Evolutionary conservation across 2,329 filamentous ascomycete species (phyloP), one percentile per base, ranked within the genome.

Genomic region (Thyridium curvatum): DNA sequence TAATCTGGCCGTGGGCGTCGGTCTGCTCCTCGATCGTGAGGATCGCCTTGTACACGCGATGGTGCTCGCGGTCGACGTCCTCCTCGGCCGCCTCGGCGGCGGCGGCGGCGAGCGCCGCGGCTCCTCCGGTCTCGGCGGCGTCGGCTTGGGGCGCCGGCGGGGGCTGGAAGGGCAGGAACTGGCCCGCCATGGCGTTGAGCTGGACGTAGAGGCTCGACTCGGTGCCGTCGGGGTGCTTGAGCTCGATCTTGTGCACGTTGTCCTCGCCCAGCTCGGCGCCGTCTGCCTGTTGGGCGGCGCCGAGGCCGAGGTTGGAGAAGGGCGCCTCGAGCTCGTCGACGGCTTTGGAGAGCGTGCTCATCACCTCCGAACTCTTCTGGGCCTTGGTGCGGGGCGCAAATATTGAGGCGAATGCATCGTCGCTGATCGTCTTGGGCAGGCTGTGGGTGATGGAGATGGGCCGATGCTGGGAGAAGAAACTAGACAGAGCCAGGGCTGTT

Each of bases 381-480:
- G 61, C 53, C 49, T 70, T 71, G 16, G 64, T 61, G 39, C 70
- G 73, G 41, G 68, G 58, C 33, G 81, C 71, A 61, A 97, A 97
- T 55, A 98, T 90, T 54, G 84, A 74, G 45, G 86, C 82, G 61
- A 97, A 96, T 36, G 82, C 74, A 56, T 86, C 83, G 45, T 84
- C 72, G 38, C 77, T 80, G 34, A 89, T 75, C 15, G 74, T 69
- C 51, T 77, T 80, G 40, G 85, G 93, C 55, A 95, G 82, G 49
- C 84, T 82, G 52, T 83, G 82, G 36, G 83, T 89, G 48, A 96
- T 79, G 40, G 88, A 94, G 55, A 98, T 91, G 34, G 93, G 93
- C 45, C 93, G 82, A 65, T 98, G 88, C 49, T 94, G 84, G 46
- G 90, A 94, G 71, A 97, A 97, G 73, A 98, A 97, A 36, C 84